Conservation (phyloP, 2,329 filamentous ascomycete species). For the Apiospora phragmitis region DNA sequence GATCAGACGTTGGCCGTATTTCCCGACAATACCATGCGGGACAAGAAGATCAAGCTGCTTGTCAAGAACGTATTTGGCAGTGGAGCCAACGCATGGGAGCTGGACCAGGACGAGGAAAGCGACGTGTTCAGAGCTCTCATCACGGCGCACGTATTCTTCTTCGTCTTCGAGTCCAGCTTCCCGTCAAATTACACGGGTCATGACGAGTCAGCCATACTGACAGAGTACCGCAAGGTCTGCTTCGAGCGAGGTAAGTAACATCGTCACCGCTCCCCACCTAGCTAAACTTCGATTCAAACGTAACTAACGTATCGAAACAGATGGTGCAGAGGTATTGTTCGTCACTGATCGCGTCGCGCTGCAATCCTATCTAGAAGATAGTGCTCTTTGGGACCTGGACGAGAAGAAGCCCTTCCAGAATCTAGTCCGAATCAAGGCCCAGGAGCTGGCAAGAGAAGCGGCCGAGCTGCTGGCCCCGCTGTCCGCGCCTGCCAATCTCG, state of each 20-base stretch:
- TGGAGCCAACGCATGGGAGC: background rate
- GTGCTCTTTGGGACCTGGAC: rapidly evolving
- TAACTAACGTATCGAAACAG: background rate
- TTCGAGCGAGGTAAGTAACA: background rate
- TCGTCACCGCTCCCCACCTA: background rate
- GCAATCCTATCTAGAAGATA: background rate
- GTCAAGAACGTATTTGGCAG: background rate
- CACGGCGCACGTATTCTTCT: background rate
- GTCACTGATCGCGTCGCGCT: background rate
- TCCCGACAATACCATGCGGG: background rate
- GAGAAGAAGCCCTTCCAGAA: background rate
- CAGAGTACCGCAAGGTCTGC: background rate
- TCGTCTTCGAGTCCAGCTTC: background rate
- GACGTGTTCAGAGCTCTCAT: background rate
- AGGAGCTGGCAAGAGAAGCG: background rate
- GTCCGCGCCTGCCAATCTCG: background rate
- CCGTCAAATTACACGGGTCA: background rate
- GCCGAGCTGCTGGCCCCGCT: background rate
- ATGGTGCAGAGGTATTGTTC: background rate
- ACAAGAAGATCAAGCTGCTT: background rate
- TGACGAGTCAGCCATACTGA: background rate
- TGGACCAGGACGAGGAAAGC: background rate
- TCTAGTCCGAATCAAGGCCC: background rate
- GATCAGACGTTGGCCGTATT: background rate
- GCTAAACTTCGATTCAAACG: no score